Evolutionary conservation across 805 yeast species (phyloP).

Genomic region (Lipomyces orientalis): DNA sequence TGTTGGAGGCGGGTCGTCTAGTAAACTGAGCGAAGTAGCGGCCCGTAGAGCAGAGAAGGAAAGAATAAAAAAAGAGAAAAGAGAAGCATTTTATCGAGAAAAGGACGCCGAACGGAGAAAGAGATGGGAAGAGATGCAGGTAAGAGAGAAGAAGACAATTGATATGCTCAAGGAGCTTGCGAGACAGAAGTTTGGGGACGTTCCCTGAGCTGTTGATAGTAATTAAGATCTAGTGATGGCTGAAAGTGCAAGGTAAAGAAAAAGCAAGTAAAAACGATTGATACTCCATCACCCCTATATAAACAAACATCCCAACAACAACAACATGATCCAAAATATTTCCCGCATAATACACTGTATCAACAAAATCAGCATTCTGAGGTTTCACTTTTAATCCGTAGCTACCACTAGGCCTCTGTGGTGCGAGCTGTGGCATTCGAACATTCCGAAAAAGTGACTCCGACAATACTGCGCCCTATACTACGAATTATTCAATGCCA

Average conservation of each 20-base stretch:
- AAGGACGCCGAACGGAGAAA: constrained; percentile 34
- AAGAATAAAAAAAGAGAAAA: constrained; percentile 21
- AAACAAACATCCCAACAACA: too few species aligned
- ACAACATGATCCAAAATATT: too few species aligned
- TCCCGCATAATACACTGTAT: neutral
- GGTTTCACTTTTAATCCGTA: neutral
- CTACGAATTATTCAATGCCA: neutral
- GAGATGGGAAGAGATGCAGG: constrained; percentile 32
- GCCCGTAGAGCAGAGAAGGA: constrained; percentile 28
- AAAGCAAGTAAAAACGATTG: neutral
- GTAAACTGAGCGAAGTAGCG: constrained; percentile 29
- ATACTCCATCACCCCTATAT: neutral
- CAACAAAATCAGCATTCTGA: neutral
- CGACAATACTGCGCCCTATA: neutral
- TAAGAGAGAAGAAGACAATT: constrained; percentile 31
- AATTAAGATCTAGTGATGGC: neutral
- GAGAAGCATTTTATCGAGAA: constrained; percentile 30
- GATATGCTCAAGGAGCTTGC: constrained; percentile 34
- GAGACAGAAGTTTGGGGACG: constrained; percentile 30
- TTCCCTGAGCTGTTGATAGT: neutral
- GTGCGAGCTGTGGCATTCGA: neutral
- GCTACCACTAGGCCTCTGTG: neutral
- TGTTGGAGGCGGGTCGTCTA: constrained; percentile 6
- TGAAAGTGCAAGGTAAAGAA: neutral
- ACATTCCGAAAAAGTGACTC: neutral